Conservation (phyloP, 177 flowering plant genomes). For the Vitis hybrid region DNA sequence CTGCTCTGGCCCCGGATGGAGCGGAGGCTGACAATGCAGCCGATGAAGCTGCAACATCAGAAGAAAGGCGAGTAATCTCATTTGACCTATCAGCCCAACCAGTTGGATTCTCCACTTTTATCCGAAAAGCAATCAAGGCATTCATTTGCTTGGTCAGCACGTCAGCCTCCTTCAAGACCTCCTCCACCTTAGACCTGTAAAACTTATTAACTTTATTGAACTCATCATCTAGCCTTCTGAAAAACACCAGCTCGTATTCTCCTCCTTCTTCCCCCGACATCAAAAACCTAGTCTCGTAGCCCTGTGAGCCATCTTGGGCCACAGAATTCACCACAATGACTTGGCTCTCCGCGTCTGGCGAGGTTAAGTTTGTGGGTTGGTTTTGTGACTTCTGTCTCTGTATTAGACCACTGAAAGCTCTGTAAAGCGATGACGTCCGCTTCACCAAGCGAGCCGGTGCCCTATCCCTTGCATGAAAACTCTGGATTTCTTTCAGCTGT, state of each 20-base stretch:
- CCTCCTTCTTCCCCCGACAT: conserved; percentile 55
- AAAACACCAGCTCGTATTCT: conserved; percentile 53
- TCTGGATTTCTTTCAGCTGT: conserved; percentile 30
- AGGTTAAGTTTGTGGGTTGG: neutral
- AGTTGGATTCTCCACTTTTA: conserved; percentile 33
- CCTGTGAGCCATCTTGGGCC: conserved; percentile 4
- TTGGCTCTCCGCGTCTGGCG: conserved; percentile 35
- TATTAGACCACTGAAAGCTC: conserved; percentile 67
- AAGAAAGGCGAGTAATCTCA: conserved; percentile 41
- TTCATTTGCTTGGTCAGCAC: conserved; percentile 47
- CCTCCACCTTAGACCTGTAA: conserved; percentile 54
- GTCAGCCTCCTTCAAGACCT: conserved; percentile 44
- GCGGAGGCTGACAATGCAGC: conserved; percentile 32
- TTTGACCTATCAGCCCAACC: conserved; percentile 25
- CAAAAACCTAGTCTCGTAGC: conserved; percentile 42
- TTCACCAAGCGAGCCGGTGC: conserved; percentile 5
- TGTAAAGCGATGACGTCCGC: conserved; percentile 39
- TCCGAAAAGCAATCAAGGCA: conserved; percentile 49
- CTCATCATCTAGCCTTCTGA: conserved; percentile 60
- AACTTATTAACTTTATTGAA: conserved; percentile 59
- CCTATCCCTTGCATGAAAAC: conserved; percentile 18
- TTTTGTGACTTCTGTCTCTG: conserved; percentile 8
- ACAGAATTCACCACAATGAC: conserved; percentile 36
- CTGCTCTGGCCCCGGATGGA: conserved; percentile 22
- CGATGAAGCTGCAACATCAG: conserved; percentile 35